A percentile compares a stretch with the other conserved stretches of the same genome.
Conservation (phyloP, 1,284 basidiomycete species). For the Cryptococcus floricola region DNA sequence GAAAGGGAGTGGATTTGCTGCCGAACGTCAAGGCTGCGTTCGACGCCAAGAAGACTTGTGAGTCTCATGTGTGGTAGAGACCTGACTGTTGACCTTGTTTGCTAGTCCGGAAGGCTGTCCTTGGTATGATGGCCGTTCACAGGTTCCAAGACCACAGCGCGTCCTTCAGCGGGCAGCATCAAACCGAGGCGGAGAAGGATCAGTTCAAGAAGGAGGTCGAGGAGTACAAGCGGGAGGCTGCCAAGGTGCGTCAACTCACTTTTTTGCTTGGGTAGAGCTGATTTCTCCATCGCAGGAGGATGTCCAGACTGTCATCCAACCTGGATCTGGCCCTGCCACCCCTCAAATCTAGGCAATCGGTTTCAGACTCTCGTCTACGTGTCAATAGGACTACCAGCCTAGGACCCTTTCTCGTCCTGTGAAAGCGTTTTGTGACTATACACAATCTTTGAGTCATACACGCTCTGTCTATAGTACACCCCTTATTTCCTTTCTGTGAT, state of each 20-base stretch:
- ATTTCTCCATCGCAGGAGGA: constrained; percentile 3
- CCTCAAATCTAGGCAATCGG: too few relatives aligned
- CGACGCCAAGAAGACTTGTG: constrained; percentile 80
- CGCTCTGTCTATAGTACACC: too few relatives aligned
- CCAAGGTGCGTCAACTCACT: constrained; percentile 53
- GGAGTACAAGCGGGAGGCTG: constrained; percentile 75
- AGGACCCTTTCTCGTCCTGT: too few relatives aligned
- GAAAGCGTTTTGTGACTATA: too few relatives aligned
- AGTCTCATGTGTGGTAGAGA: constrained; percentile 38
- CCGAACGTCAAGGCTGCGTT: constrained; percentile 84
- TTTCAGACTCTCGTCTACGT: too few relatives aligned
- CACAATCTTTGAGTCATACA: too few relatives aligned
- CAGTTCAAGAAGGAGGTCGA: constrained; percentile 62
- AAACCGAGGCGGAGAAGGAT: constrained; percentile 53
- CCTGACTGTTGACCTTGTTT: neutral
- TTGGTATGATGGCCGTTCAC: constrained; percentile 78
- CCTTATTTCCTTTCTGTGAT: too few relatives aligned
- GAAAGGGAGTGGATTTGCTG: constrained; percentile 71
- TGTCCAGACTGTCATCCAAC: constrained; percentile 7
- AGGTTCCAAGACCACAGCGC: constrained; percentile 60
- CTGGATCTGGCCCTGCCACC: neutral
- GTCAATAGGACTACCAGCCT: too few relatives aligned
- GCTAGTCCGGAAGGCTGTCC: constrained; percentile 79
- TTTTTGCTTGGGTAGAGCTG: neutral
- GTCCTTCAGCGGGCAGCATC: constrained; percentile 48